Evolutionary conservation across 257 asterid species (phyloP), one percentile per base, ranked within the genome.

Genomic region (Coffea canephora): DNA sequence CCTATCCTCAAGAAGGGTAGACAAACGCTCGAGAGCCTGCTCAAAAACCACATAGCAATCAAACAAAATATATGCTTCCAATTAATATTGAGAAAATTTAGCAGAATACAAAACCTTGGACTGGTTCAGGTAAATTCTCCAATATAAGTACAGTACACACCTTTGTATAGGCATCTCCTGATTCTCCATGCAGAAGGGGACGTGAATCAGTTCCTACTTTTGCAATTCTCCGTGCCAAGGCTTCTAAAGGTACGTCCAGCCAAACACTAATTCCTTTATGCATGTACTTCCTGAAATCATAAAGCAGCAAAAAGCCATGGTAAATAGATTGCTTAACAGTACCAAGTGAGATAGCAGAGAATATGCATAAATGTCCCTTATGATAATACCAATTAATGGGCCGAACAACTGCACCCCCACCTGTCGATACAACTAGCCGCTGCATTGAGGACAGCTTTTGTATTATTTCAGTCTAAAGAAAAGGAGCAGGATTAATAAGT

Each of bases 351-450:
- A 76, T 61, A 10, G 31, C 43, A 71, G 49, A 66, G 67, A 31
- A 25, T 49, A 66, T 45, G 6, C 27, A 13, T 65, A 25, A 25
- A 69, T 10, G 65, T 43, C 75, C 79, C 57, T 82, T 34, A 7
- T 55, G 78, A 81, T 73, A 13, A 71, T 95, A 95, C 98, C 99
- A 93, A 89, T 95, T 95, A 80, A 91, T 79, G 74, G 95, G 93
- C 82, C 96, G 97, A 80, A 92, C 86, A 79, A 95, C 98, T 27
- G 97, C 98, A 83, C 98, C 98, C 74, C 99, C 99, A 74, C 98
- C 99, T 0, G 98, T 91, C 83, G 99, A 95, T 85, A 93, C 88
- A 83, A 95, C 94, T 79, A 92, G 80, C 52, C 87, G 88, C 41
- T 87, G 93, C 97, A 88, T 91, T 78, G 71, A 75, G 67, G 99